Conservation (phyloP, 257 asterid genomes). For the Nicotiana tabacum region DNA sequence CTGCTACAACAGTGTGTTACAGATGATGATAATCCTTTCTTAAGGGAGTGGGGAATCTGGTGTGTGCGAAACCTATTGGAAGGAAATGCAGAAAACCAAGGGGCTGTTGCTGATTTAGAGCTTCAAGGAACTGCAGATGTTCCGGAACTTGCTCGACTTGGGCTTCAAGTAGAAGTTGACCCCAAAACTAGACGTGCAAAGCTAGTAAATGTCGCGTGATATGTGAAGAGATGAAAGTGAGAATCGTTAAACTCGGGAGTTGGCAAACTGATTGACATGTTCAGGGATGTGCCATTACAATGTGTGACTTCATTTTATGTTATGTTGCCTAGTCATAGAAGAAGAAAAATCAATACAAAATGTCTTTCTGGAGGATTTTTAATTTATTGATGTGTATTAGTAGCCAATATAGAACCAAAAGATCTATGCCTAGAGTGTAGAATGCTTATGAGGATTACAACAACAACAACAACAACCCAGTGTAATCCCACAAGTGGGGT, state of each 20-base stretch:
- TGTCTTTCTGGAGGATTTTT: too few species aligned
- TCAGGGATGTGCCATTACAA: background rate
- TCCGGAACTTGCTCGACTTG: slow-evolving; percentile 57
- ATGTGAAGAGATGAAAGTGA: background rate
- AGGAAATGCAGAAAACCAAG: slow-evolving; percentile 68
- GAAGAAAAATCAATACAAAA: too few species aligned
- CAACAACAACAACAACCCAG: too few species aligned
- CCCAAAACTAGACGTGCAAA: slow-evolving; percentile 63
- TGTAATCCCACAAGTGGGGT: too few species aligned
- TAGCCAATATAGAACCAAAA: too few species aligned
- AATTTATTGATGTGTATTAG: too few species aligned
- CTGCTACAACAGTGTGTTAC: slow-evolving; percentile 67
- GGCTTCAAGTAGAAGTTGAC: slow-evolving; percentile 76
- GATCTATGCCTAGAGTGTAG: too few species aligned
- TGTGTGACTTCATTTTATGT: background rate
- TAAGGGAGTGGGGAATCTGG: slow-evolving; percentile 98
- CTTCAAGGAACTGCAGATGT: slow-evolving; percentile 61
- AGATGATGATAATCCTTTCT: slow-evolving; percentile 82
- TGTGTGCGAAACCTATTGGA: slow-evolving; percentile 58
- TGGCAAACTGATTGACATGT: background rate
- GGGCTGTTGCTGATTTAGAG: slow-evolving; percentile 50
- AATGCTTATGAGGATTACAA: too few species aligned
- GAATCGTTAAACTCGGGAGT: background rate
- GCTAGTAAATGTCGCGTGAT: slow-evolving; percentile 51
- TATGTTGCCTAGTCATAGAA: too few species aligned